Conservation (phyloP, 2,329 filamentous ascomycete species). For the Dactylonectria macrodidyma region DNA sequence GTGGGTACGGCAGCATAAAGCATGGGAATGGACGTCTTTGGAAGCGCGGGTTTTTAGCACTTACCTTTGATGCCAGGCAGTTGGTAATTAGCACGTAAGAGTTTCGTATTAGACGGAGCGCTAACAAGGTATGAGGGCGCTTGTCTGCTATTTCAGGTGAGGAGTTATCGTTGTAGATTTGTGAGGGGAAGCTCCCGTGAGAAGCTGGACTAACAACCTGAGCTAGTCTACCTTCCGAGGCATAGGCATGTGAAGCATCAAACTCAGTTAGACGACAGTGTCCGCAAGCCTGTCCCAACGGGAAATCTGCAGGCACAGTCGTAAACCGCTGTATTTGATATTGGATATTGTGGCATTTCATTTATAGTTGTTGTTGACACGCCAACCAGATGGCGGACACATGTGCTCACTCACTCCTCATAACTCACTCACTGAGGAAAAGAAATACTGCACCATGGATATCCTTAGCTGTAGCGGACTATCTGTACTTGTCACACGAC, state of each 20-base stretch:
- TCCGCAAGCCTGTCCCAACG: no score
- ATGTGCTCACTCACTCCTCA: not conserved
- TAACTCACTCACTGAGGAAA: not conserved
- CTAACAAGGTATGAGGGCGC: conserved; percentile 1
- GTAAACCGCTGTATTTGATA: not conserved
- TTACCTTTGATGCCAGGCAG: not conserved
- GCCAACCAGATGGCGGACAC: not conserved
- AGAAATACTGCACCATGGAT: not conserved
- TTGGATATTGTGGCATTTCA: no score
- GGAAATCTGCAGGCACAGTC: not conserved
- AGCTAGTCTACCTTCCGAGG: not conserved
- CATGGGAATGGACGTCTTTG: not conserved
- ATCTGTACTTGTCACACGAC: not conserved
- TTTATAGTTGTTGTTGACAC: not conserved
- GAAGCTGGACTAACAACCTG: not conserved
- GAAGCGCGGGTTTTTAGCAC: conserved; percentile 1
- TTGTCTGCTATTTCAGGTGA: not conserved
- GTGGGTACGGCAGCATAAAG: not conserved
- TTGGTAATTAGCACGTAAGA: not conserved
- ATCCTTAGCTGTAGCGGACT: not conserved
- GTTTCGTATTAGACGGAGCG: not conserved
- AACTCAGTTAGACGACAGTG: no score
- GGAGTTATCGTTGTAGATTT: conserved; percentile 2
- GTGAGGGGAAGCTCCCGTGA: conserved; percentile 12
- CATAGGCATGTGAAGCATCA: not conserved